phyloP scores from a whole-genome alignment of 768 basidiomycete species.

The Panellus pusillus region DNA sequence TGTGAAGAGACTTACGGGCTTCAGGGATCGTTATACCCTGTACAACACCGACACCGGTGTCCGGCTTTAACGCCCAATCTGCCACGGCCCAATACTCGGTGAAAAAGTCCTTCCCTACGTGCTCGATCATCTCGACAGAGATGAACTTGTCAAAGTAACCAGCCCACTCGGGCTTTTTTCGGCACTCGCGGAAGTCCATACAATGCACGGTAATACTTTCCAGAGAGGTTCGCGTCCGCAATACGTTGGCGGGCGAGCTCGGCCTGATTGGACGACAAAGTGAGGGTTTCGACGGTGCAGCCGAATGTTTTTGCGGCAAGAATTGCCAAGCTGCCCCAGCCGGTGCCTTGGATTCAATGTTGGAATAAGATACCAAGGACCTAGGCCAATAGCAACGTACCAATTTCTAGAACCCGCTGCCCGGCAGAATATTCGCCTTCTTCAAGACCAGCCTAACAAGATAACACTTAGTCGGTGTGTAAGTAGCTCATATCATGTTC shows the following conservation, averaged over 20 bases:
- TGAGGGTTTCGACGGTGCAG: constrained; percentile 55
- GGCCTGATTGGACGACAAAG: constrained; percentile 52
- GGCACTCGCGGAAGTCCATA: constrained; percentile 48
- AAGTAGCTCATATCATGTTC: background rate
- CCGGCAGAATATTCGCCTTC: constrained; percentile 49
- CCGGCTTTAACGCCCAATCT: constrained; percentile 47
- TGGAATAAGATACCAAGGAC: background rate
- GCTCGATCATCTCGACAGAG: constrained; percentile 61
- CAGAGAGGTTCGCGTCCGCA: constrained; percentile 35
- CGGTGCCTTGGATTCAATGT: constrained; percentile 35
- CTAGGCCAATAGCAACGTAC: background rate
- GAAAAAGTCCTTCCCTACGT: constrained; percentile 51
- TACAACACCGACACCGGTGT: constrained; percentile 49
- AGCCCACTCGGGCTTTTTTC: constrained; percentile 44
- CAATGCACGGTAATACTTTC: constrained; percentile 48
- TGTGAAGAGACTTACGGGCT: constrained; percentile 30
- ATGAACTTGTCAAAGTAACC: constrained; percentile 52
- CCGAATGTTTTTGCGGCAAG: constrained; percentile 40
- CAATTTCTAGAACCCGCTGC: constrained; percentile 52
- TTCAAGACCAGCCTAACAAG: constrained; percentile 36
- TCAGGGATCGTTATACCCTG: constrained; percentile 60
- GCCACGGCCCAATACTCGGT: constrained; percentile 48
- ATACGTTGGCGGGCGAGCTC: constrained; percentile 45
- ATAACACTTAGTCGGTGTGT: background rate
- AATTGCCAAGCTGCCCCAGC: constrained; percentile 55